Percentiles rank a stretch among this genome's conserved stretches.
Evolutionary conservation across 768 basidiomycete species (phyloP).

Genomic region (Candolleomyces efflorescens): DNA sequence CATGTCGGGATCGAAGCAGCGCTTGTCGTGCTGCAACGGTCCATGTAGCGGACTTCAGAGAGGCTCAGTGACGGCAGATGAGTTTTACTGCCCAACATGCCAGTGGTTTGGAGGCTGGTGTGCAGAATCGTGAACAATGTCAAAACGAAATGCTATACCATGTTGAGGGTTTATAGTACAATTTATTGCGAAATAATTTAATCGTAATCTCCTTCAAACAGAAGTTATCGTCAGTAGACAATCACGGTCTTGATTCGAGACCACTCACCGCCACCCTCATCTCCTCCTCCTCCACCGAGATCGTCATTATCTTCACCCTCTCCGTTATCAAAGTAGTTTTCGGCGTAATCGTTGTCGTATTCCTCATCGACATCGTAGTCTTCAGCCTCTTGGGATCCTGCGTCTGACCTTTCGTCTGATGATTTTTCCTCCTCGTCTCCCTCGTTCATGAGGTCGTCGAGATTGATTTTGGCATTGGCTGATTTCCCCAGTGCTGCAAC

Average conservation of each 20-base stretch:
- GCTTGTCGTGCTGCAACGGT: too few relatives aligned
- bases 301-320: constrained; percentile 81
- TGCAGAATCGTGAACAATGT: too few relatives aligned
- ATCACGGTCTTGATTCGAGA: too few relatives aligned
- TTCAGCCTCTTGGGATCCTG: constrained; percentile 58
- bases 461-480: constrained; percentile 43
- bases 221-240: neutral
- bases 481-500: constrained; percentile 14
- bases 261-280: constrained; percentile 51
- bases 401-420: constrained; percentile 63
- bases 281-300: constrained; percentile 66
- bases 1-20: too few relatives aligned
- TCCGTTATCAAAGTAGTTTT: constrained; percentile 89
- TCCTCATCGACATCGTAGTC: constrained; percentile 90
- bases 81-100: too few relatives aligned
- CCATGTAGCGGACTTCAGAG: too few relatives aligned
- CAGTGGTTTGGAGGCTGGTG: too few relatives aligned
- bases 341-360: constrained; percentile 88
- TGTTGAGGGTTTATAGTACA: neutral
- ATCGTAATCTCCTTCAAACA: constrained; percentile 12
- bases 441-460: constrained; percentile 67
- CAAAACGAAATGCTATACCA: too few relatives aligned
- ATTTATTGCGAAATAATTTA: neutral
- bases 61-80: too few relatives aligned
- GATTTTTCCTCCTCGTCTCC: constrained; percentile 71